Evolutionary conservation across 1,284 basidiomycete species (phyloP), one percentile per base, ranked within the genome.

Genomic region (Trametes pubescens): DNA sequence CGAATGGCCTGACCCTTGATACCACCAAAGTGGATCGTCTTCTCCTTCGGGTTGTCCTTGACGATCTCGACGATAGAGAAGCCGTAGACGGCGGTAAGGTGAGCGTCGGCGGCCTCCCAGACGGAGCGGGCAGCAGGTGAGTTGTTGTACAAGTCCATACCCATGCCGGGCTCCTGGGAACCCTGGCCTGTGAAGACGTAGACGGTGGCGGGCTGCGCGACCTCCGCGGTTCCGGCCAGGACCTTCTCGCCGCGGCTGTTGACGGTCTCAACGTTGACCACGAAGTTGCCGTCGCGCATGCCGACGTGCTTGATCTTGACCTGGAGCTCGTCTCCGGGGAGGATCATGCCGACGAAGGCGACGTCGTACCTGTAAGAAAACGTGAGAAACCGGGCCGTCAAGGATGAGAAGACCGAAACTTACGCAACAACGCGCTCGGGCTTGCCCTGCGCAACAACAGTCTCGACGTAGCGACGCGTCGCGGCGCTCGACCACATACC

Each of bases 131-230:
- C 98, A 43, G 96, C 95, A 47, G 94, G 91, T 13, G 95, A 98
- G 70, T 82, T 88, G 77, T 90, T 92, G 85, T 99, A 99, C 4
- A 99, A 86, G 72, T 99, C 96, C 96, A 99, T 99, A 46, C 98
- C 97, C 97, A 99, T 99, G 43, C 96, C 95, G 53, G 92, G 91
- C 79, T 99, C 97, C 79, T 99, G 98, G 26, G 96, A 99, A 61
- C 97, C 97, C 78, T 99, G 97, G 55, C 97, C 97, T 59, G 97
- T 99, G 85, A 99, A 99, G 74, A 98, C 95, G 74, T 99, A 99
- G 55, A 94, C 94, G 18, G 96, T 98, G 16, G 90, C 88, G 2
- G 95, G 90, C 79, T 99, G 97, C 16, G 90, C 90, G 68, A 99
- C 95, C 78, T 98, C 95, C 2, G 97, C 94, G 22, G 92, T 88